Evolutionary conservation across 768 basidiomycete genomes (phyloP).

Genomic region (Boletus sp.): DNA sequence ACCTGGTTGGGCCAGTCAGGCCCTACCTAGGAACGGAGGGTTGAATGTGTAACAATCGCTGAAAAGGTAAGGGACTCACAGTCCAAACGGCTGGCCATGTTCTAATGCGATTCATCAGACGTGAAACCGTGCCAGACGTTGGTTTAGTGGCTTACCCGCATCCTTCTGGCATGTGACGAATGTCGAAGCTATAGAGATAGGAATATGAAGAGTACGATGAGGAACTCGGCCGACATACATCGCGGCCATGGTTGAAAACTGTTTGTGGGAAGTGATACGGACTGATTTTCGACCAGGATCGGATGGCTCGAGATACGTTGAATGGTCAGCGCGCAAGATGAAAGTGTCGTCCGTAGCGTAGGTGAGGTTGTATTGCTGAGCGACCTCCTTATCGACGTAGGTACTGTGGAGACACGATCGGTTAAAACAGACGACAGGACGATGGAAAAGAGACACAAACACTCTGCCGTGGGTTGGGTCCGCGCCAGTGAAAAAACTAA

Average conservation of each 20-base stretch:
- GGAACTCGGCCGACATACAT: constrained; percentile 14
- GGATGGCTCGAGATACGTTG: constrained; percentile 16
- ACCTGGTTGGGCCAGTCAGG: constrained; percentile 20
- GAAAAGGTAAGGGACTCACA: constrained; percentile 1
- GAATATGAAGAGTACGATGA: background rate
- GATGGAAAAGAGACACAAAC: constrained; percentile 34
- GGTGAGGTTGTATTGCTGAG: constrained; percentile 29
- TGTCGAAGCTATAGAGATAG: constrained; percentile 23
- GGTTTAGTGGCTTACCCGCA: constrained; percentile 21
- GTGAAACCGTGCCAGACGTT: background rate
- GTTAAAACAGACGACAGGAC: background rate
- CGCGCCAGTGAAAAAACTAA: constrained; percentile 44
- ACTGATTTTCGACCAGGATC: constrained; percentile 30
- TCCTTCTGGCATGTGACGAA: constrained; percentile 31
- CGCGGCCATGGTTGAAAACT: constrained; percentile 14
- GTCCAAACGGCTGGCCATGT: constrained; percentile 29
- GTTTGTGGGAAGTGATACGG: constrained; percentile 24
- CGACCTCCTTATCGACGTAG: constrained; percentile 27
- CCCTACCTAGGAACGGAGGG: constrained; percentile 9
- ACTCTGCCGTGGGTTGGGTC: constrained; percentile 70
- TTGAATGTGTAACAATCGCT: too few relatives aligned
- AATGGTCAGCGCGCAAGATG: constrained; percentile 31
- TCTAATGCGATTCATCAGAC: constrained; percentile 1
- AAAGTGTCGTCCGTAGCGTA: constrained; percentile 26
- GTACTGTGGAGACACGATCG: constrained; percentile 5